A percentile compares a stretch with the other conserved stretches of the same genome.
Evolutionary conservation across 2,329 filamentous ascomycete species (phyloP).

Genomic region (Aulographum hederae): DNA sequence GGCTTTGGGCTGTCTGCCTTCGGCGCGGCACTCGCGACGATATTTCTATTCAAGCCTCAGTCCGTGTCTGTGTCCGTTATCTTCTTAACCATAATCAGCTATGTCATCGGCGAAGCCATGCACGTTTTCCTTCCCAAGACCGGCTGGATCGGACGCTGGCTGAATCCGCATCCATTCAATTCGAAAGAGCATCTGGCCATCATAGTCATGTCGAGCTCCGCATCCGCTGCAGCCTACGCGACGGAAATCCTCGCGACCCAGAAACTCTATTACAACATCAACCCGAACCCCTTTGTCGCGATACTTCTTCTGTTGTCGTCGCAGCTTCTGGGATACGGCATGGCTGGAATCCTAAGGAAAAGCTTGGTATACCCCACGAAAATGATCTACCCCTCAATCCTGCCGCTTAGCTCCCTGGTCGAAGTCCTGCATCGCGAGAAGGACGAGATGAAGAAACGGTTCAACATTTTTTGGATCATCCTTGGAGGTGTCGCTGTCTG

Average conservation of each 20-base stretch:
- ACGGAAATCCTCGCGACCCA: conserved; percentile 5
- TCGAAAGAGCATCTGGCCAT: conserved; percentile 16
- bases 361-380: conserved; percentile 6
- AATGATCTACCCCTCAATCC: conserved; percentile 6
- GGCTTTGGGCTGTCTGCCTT: conserved; percentile 5
- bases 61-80: conserved; percentile 24
- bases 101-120: conserved; percentile 23
- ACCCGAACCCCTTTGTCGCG: conserved; percentile 1
- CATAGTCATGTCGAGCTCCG: conserved; percentile 6
- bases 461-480: conserved; percentile 13
- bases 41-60: conserved; percentile 31
- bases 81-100: conserved; percentile 26
- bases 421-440: conserved; percentile 6
- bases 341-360: conserved; percentile 5
- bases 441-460: conserved; percentile 4
- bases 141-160: conserved; percentile 15
- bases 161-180: conserved; percentile 23
- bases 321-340: conserved; percentile 6
- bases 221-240: conserved; percentile 4
- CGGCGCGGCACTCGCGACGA: conserved; percentile 18
- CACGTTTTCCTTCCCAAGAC: conserved; percentile 17
- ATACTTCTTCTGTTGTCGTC: conserved; percentile 6
- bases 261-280: conserved; percentile 5
- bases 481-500: conserved; percentile 8
- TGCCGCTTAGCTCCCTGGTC: conserved; percentile 5